Conservation (phyloP, 352 stramenopile genomes). For the Albugo laibachii region DNA sequence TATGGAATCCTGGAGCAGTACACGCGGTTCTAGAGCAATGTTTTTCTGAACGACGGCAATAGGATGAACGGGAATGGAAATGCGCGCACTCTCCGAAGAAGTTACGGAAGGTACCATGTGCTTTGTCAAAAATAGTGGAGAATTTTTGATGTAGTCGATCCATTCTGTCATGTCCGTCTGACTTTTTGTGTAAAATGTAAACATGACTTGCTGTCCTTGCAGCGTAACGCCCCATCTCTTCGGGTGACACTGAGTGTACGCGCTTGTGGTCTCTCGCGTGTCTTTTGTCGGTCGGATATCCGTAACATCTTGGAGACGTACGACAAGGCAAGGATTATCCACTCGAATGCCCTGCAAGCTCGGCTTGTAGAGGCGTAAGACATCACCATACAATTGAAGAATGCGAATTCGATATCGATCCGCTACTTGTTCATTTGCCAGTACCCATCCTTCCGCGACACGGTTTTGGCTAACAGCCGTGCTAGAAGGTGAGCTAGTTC, state of each 20-base stretch:
- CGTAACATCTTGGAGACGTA: constrained; percentile 67
- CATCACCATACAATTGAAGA: constrained; percentile 59
- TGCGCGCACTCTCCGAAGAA: constrained; percentile 14
- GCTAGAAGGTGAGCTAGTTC: constrained; percentile 8
- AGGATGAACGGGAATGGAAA: constrained; percentile 67
- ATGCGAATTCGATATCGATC: constrained; percentile 63
- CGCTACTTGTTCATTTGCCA: constrained; percentile 60
- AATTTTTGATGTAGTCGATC: constrained; percentile 79
- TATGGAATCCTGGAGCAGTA: constrained; percentile 45
- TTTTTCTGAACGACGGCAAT: constrained; percentile 62
- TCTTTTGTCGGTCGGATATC: constrained; percentile 74
- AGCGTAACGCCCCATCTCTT: constrained; percentile 76
- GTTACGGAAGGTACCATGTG: background rate
- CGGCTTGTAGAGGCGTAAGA: constrained; percentile 68
- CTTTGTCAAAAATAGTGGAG: constrained; percentile 30
- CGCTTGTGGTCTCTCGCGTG: constrained; percentile 45
- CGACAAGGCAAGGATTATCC: constrained; percentile 42
- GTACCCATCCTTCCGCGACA: constrained; percentile 65
- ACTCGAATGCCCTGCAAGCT: constrained; percentile 57
- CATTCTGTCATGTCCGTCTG: constrained; percentile 64
- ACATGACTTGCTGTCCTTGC: constrained; percentile 59
- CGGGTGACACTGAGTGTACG: constrained; percentile 63
- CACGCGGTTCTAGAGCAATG: constrained; percentile 34
- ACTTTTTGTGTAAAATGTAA: constrained; percentile 71
- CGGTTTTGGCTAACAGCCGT: constrained; percentile 14